Evolutionary conservation across 2,329 filamentous ascomycete species (phyloP), one percentile per base, ranked within the genome.

Genomic region (Cercospora nicotianae): DNA sequence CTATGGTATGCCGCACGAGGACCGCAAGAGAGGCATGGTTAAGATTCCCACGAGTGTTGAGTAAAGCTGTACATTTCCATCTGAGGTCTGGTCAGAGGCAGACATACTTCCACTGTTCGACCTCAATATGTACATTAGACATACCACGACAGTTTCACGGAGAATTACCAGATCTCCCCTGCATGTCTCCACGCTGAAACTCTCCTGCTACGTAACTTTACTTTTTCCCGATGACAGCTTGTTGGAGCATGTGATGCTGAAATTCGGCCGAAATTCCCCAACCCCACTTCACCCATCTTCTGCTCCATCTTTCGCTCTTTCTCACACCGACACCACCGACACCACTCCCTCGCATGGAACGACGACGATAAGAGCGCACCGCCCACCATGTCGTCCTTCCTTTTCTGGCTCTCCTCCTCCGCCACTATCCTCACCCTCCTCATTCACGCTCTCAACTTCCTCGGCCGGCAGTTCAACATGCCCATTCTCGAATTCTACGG

Each of bases 1-100:
- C 71, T 90, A 90, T 75, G 87, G 88, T 73, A 82, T 89, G 67
- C 87, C 88, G 60, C 84, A 84, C 72, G 80, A 87, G 74, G 87
- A 89, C 69, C 81, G 88, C 68, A 89, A 89, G 83, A 86, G 85
- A 79, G 87, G 87, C 26, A 80, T 83, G 70, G 80, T 88, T 73
- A 90, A 90, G 82, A 89, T 90, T 69, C 87, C 87, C 12, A 88
- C 83, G 23, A 83, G 81, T 70, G 87, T 89, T 59, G 83, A 86
- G 72, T 79, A 64, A 30, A 26, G 30, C 20, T 33, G 30, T 65
- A 31, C 62, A 65, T 55, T 48, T n/a, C 39, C 6, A 48, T 28
- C 7, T 28, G 33, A 39, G 62, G 31, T 30, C 28, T 58, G 30
- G 28, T 58, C 55, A 33, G 55, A 33, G 10, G 55, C 55, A 31